These are phyloP conservation scores for Fusarium pseudocircinatum DNA, from an alignment of 2,329 filamentous ascomycete genomes.

Conservation along the genomic window DNA sequence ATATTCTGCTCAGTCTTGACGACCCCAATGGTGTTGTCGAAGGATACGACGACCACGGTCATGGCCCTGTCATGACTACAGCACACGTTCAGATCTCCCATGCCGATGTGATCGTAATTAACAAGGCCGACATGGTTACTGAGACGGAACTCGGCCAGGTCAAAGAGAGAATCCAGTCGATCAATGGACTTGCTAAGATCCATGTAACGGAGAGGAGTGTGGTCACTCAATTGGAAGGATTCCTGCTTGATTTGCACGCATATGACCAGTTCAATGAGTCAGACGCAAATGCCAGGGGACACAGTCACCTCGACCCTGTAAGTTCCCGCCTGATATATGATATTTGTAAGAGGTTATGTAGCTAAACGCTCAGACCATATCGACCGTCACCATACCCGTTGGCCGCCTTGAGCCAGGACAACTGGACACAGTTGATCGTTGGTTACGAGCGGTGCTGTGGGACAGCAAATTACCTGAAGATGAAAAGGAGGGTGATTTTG, in stretches of 20 bases:
- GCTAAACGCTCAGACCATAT: conserved; percentile 71
- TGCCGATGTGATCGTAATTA: conserved; percentile 93
- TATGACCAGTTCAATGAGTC: conserved; percentile 84
- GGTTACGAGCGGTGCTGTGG: conserved; percentile 88
- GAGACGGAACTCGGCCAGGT: conserved; percentile 75
- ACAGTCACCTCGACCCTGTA: conserved; percentile 91
- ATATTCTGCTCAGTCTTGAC: conserved; percentile 84
- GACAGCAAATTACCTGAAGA: conserved; percentile 69
- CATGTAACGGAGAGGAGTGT: conserved; percentile 82
- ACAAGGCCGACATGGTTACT: conserved; percentile 88
- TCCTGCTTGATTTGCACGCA: conserved; percentile 89
- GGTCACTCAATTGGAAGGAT: conserved; percentile 84
- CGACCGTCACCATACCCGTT: conserved; percentile 79
- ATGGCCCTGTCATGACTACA: conserved; percentile 81
- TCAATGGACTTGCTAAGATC: conserved; percentile 89
- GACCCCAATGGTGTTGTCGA: conserved; percentile 69
- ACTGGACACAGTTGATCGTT: conserved; percentile 75
- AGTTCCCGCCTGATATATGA: conserved; percentile 44
- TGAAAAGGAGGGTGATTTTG: conserved; percentile 61
- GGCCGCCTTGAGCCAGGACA: conserved; percentile 66
- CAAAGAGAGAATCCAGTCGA: conserved; percentile 76
- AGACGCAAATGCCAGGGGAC: conserved; percentile 78
- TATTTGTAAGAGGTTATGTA: neutral
- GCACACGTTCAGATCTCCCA: conserved; percentile 97
- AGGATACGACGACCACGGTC: conserved; percentile 61